Evolutionary conservation across 1,284 basidiomycete species (phyloP).

Genomic region (Xerocomus minutiporus): DNA sequence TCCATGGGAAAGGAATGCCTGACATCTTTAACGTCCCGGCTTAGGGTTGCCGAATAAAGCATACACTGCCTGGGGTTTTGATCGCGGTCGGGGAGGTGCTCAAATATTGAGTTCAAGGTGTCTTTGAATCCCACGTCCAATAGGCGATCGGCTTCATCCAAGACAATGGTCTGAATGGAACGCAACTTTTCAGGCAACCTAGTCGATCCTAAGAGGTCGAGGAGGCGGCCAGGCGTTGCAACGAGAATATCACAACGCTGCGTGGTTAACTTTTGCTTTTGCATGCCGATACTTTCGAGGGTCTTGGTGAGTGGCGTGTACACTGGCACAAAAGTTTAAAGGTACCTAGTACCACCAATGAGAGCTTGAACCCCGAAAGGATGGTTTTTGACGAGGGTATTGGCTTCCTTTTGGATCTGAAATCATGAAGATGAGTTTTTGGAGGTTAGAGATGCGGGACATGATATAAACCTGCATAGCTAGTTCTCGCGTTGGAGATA

Average conservation of each 20-base stretch:
- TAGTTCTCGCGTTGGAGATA: conserved; percentile 87
- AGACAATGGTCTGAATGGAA: conserved; percentile 72
- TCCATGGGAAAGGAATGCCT: neutral
- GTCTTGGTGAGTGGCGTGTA: conserved; percentile 1
- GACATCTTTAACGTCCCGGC: conserved; percentile 37
- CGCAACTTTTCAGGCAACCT: conserved; percentile 33
- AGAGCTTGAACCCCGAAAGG: conserved; percentile 37
- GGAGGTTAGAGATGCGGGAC: neutral
- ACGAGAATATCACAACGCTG: conserved; percentile 74
- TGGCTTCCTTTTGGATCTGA: conserved; percentile 66
- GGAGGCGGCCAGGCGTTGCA: conserved; percentile 85
- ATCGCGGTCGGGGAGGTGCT: conserved; percentile 45
- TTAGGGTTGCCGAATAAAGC: conserved; percentile 73
- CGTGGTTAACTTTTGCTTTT: conserved; percentile 37
- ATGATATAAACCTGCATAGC: conserved; percentile 65
- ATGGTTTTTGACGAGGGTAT: conserved; percentile 61
- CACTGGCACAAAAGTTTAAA: neutral
- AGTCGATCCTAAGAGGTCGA: conserved; percentile 67
- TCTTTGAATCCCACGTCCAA: conserved; percentile 87
- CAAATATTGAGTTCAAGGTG: conserved; percentile 74
- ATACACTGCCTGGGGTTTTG: conserved; percentile 59
- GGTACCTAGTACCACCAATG: conserved; percentile 53
- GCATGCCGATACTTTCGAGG: conserved; percentile 21
- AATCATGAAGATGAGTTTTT: neutral
- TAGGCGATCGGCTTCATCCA: conserved; percentile 88